Evolutionary conservation across 495 filamentous ascomycete species (phyloP).

Genomic region (Xylaria acuta): DNA sequence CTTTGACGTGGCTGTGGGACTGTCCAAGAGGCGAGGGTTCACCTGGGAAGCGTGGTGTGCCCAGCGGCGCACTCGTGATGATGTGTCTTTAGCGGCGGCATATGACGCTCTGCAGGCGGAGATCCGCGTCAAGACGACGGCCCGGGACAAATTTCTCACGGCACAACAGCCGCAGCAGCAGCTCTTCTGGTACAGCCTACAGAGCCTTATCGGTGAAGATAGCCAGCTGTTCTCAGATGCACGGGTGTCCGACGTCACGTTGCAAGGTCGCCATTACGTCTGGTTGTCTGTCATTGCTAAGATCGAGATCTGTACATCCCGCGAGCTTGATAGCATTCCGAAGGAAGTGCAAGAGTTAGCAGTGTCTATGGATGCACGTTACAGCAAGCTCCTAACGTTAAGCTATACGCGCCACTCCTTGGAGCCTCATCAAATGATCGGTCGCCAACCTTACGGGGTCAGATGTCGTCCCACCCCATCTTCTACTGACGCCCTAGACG

Average conservation of each 20-base stretch:
- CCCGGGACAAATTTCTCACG: not conserved
- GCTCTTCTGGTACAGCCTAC: not conserved
- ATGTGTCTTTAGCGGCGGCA: not conserved
- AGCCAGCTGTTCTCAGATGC: not conserved
- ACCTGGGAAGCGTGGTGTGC: not conserved
- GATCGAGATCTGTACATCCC: not conserved
- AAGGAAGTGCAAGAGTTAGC: not conserved
- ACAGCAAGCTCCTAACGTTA: not conserved
- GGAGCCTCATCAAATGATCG: not conserved
- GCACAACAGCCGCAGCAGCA: not conserved
- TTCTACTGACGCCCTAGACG: not conserved
- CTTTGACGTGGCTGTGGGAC: not conserved
- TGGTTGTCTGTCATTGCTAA: slow-evolving; percentile 1
- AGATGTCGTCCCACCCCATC: not conserved
- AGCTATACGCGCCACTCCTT: slow-evolving; percentile 1
- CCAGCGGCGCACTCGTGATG: not conserved
- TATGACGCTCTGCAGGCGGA: not conserved
- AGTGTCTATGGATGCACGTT: not conserved
- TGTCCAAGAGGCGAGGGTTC: not conserved
- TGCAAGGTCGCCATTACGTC: not conserved
- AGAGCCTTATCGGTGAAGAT: not conserved
- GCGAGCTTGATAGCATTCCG: slow-evolving; percentile 3
- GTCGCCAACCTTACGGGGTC: not conserved
- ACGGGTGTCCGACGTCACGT: not conserved
- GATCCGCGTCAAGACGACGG: not conserved